phyloP scores from a whole-genome alignment of 75 land plant genomes.

The Cunninghamia lanceolata region DNA sequence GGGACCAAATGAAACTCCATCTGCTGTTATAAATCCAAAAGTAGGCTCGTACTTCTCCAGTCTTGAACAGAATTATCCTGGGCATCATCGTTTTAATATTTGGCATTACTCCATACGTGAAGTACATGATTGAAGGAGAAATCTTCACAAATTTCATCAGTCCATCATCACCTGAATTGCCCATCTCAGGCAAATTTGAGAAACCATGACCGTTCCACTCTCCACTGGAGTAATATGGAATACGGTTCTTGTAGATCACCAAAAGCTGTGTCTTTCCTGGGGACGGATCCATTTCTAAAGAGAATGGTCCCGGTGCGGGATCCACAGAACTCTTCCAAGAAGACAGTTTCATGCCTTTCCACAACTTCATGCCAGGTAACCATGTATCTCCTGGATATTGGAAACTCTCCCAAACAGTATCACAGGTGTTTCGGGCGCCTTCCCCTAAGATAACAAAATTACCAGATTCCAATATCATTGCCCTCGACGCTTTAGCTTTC shows the following conservation, averaged over 20 bases:
- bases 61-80: neutral
- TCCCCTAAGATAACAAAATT: slow-evolving; percentile 8
- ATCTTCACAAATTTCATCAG: neutral
- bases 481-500: too few species aligned
- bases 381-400: slow-evolving; percentile 55
- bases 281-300: slow-evolving; percentile 13
- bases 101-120: neutral
- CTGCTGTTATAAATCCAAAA: neutral
- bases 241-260: too few species aligned
- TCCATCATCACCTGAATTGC: too few species aligned
- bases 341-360: slow-evolving; percentile 10
- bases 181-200: too few species aligned
- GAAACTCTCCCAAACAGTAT: slow-evolving; percentile 59
- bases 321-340: slow-evolving; percentile 24
- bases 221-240: too few species aligned
- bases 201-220: too few species aligned
- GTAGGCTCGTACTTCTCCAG: neutral
- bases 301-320: slow-evolving; percentile 16
- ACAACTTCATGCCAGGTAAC: slow-evolving; percentile 52
- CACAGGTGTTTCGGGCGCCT: neutral
- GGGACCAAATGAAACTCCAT: slow-evolving; percentile 4
- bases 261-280: neutral
- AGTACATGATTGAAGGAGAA: neutral
- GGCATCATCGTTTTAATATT: neutral
- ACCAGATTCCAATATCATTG: neutral